Evolutionary conservation across 1,139 yeast species (phyloP).

Genomic region (Nematodospora anomalae): DNA sequence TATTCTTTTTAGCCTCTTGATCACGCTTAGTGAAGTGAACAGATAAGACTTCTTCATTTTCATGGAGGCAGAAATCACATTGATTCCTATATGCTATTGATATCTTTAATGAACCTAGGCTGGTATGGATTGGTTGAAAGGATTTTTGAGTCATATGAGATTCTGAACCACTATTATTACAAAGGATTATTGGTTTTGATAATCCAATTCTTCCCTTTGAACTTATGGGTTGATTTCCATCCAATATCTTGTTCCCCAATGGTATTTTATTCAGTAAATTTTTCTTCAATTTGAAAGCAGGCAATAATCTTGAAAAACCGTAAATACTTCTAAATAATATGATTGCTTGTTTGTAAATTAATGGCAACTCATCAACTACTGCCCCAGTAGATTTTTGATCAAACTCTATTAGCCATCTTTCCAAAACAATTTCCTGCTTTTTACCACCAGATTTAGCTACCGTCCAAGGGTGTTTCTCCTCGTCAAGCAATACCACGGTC

Average conservation of each 20-base stretch:
- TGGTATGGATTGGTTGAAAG: constrained; percentile 70
- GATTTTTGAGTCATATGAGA: constrained; percentile 60
- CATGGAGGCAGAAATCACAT: constrained; percentile 64
- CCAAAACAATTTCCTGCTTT: constrained; percentile 80
- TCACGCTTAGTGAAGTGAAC: constrained; percentile 44
- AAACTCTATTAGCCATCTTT: constrained; percentile 87
- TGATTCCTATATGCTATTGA: constrained; percentile 80
- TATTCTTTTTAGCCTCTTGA: constrained; percentile 9
- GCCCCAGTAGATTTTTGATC: constrained; percentile 41
- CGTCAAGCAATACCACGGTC: constrained; percentile 59
- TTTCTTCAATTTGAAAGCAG: constrained; percentile 60
- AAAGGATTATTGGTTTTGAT: constrained; percentile 61
- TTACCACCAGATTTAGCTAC: constrained; percentile 44
- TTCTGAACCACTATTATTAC: constrained; percentile 36
- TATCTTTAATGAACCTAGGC: constrained; percentile 68
- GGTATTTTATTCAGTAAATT: constrained; percentile 32
- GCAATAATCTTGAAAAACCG: constrained; percentile 67
- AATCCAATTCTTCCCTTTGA: constrained; percentile 86
- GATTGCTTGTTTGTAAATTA: constrained; percentile 72
- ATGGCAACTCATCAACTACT: constrained; percentile 55
- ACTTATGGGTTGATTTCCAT: constrained; percentile 74
- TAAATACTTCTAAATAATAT: constrained; percentile 72
- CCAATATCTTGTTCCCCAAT: constrained; percentile 61
- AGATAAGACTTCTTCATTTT: constrained; percentile 63
- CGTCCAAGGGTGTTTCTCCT: constrained; percentile 39